phyloP scores from a whole-genome alignment of 192 early-diverging fungal species.

The Jimgerdemannia lactiflua region DNA sequence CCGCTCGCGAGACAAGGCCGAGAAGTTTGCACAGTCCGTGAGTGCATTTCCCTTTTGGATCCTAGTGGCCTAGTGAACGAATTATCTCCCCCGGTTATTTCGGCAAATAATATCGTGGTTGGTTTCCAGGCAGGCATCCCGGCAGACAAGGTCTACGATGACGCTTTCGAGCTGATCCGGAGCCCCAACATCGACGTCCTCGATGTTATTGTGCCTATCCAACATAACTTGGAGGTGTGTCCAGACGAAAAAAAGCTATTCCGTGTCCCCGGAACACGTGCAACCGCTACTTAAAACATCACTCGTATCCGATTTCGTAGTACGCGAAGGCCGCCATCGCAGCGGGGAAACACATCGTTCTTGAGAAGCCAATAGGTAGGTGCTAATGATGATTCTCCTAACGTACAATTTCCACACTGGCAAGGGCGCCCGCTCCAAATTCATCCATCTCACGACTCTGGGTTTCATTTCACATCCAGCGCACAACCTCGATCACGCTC shows the following conservation, averaged over 20 bases:
- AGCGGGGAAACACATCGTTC: conserved; percentile 27
- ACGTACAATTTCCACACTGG: not conserved
- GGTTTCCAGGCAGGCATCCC: conserved; percentile 27
- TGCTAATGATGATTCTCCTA: too few species aligned
- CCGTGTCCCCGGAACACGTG: too few species aligned
- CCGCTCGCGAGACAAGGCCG: conserved; percentile 33
- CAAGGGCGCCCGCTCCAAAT: not conserved
- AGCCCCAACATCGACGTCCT: conserved; percentile 28
- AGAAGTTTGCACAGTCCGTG: conserved; percentile 30
- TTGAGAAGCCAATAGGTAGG: conserved; percentile 40
- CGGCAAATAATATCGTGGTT: not conserved
- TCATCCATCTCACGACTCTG: too few species aligned
- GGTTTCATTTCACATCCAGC: conserved; percentile 9
- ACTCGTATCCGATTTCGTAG: not conserved
- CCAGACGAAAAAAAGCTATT: too few species aligned
- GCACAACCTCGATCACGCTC: conserved; percentile 24
- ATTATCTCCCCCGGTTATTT: not conserved
- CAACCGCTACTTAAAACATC: too few species aligned
- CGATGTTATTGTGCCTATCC: conserved; percentile 29
- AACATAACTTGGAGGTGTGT: conserved; percentile 27
- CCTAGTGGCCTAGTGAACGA: not conserved
- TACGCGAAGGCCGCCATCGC: conserved; percentile 28
- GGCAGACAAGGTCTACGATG: conserved; percentile 26
- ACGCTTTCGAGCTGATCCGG: conserved; percentile 26
- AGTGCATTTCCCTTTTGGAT: not conserved